These are phyloP conservation scores for Nadsonia starkeyi-henricii DNA, from an alignment of 1,139 yeast genomes.

Conservation along the genomic window DNA sequence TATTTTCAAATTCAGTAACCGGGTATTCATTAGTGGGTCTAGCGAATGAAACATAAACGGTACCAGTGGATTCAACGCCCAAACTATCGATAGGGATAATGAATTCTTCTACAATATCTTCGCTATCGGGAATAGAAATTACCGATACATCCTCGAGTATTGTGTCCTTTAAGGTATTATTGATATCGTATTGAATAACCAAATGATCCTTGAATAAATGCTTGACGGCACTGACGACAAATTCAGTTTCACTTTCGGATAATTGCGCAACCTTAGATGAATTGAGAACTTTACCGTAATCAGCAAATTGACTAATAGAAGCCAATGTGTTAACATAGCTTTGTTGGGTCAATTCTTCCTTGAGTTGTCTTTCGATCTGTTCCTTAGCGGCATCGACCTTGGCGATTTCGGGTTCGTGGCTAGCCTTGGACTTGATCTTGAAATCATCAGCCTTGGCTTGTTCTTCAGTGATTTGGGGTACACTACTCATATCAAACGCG, in stretches of 20 bases:
- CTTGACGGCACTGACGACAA: slow-evolving; percentile 72
- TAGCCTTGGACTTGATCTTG: slow-evolving; percentile 28
- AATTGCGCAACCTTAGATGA: slow-evolving; percentile 55
- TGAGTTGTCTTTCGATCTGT: slow-evolving; percentile 9
- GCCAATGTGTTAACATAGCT: slow-evolving; percentile 48
- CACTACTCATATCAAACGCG: slow-evolving; percentile 57
- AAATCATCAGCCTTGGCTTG: slow-evolving; percentile 50
- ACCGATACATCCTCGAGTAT: slow-evolving; percentile 72
- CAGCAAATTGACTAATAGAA: slow-evolving; percentile 52
- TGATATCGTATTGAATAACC: slow-evolving; percentile 73
- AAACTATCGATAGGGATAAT: slow-evolving; percentile 62
- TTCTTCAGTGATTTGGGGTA: slow-evolving; percentile 50
- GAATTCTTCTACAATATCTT: slow-evolving; percentile 46
- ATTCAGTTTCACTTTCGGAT: slow-evolving; percentile 89
- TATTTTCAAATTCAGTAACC: slow-evolving; percentile 49
- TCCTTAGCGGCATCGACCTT: slow-evolving; percentile 13
- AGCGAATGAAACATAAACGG: slow-evolving; percentile 64
- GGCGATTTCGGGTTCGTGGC: slow-evolving; percentile 29
- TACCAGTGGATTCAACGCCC: slow-evolving; percentile 56
- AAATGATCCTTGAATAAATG: slow-evolving; percentile 67
- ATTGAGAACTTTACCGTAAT: slow-evolving; percentile 64
- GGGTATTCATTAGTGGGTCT: slow-evolving; percentile 35
- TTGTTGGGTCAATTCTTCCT: slow-evolving; percentile 6
- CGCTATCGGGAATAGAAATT: slow-evolving; percentile 42
- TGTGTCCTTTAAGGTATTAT: slow-evolving; percentile 70